Evolutionary conservation across 345 rosid genomes (phyloP).

Genomic region (Hibiscus syriacus): DNA sequence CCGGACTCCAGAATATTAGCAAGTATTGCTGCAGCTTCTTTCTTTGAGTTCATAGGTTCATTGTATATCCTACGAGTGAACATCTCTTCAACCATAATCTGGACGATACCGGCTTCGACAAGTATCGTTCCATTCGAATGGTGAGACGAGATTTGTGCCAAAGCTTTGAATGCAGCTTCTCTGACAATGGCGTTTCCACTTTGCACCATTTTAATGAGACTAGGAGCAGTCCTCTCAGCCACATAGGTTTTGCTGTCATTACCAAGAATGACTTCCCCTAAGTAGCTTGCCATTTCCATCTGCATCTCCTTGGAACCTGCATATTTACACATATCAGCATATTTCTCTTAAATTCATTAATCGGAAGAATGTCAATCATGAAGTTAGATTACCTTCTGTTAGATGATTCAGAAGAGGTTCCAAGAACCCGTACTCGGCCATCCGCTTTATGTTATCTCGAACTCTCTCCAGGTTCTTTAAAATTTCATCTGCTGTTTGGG

Average conservation of each 20-base stretch:
- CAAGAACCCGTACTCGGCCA: conserved; percentile 84
- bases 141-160: conserved; percentile 58
- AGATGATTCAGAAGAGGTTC: conserved; percentile 78
- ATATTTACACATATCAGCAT: background rate
- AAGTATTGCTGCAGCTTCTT: conserved; percentile 65
- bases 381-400: conserved; percentile 40
- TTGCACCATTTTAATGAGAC: conserved; percentile 57
- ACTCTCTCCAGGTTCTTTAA: conserved; percentile 51
- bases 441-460: conserved; percentile 56
- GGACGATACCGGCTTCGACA: conserved; percentile 48
- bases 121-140: conserved; percentile 56
- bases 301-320: conserved; percentile 64
- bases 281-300: conserved; percentile 64
- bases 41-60: conserved; percentile 55
- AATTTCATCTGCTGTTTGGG: conserved; percentile 53
- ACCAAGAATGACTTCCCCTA: conserved; percentile 57
- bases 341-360: background rate
- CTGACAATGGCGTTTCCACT: conserved; percentile 43
- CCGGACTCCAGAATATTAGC: conserved; percentile 75
- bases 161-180: conserved; percentile 57
- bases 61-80: conserved; percentile 41
- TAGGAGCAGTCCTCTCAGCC: conserved; percentile 61
- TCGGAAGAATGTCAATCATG: background rate
- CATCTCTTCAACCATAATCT: conserved; percentile 66
- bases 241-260: conserved; percentile 50